A percentile compares a stretch with the other conserved stretches of the same genome.
Conservation (phyloP, 441 rosid species). For the Gossypium schwendimanii region DNA sequence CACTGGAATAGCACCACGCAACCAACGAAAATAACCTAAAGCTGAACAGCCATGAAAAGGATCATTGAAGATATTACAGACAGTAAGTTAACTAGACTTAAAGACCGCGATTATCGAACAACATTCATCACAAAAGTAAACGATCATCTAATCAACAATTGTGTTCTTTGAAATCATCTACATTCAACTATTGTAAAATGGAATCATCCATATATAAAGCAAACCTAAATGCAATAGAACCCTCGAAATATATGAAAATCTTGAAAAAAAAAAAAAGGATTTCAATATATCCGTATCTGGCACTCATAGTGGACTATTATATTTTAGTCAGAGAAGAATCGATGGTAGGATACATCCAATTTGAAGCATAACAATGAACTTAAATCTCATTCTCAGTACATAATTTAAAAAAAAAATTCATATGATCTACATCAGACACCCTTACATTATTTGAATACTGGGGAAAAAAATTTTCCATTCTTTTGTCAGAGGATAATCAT, state of each 20-base stretch:
- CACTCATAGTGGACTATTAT: neutral
- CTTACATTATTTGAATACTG: neutral
- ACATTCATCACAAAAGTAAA: neutral
- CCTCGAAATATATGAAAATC: too few relatives aligned
- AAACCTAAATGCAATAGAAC: neutral
- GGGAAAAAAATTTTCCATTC: slow-evolving; percentile 1
- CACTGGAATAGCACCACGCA: neutral
- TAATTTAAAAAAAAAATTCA: slow-evolving; percentile 9
- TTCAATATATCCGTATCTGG: neutral
- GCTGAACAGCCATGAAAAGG: neutral
- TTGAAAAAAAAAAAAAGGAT: too few relatives aligned
- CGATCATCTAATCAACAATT: neutral
- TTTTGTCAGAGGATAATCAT: slow-evolving; percentile 36
- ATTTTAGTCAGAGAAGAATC: slow-evolving; percentile 16
- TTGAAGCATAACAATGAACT: slow-evolving; percentile 8
- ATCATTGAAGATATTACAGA: neutral
- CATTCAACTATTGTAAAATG: neutral
- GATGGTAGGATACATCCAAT: slow-evolving; percentile 16
- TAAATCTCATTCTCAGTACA: slow-evolving; percentile 2
- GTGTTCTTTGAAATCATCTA: neutral
- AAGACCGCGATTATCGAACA: neutral
- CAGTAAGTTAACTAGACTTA: neutral
- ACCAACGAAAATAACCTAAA: neutral
- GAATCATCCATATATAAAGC: neutral
- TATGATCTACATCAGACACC: slow-evolving; percentile 19